A percentile compares a stretch with the other conserved stretches of the same genome.
Conservation (phyloP, 768 basidiomycete species). For the Phaeotremella skinneri region DNA sequence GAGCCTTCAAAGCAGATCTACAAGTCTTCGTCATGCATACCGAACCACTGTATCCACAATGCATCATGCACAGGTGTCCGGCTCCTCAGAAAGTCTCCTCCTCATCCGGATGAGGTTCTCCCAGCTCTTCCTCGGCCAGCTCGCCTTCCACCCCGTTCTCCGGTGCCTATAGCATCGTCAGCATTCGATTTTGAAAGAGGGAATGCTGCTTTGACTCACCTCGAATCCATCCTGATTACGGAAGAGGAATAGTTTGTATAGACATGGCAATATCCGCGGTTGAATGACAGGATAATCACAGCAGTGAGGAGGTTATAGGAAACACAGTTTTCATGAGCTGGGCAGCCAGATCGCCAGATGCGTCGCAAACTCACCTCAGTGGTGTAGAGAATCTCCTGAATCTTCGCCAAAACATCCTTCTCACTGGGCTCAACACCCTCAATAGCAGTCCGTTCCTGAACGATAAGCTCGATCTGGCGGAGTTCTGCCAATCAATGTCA, state of each 20-base stretch:
- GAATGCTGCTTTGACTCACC: not conserved
- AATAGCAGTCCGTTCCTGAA: constrained; percentile 71
- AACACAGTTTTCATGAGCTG: not conserved
- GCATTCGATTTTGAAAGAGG: not conserved
- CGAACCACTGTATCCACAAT: too few species aligned
- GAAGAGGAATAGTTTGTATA: not conserved
- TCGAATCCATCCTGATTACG: constrained; percentile 16
- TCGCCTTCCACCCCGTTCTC: constrained; percentile 22
- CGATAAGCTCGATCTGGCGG: constrained; percentile 91
- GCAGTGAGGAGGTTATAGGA: not conserved
- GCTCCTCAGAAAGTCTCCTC: constrained; percentile 46
- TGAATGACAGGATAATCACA: not conserved
- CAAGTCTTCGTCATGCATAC: too few species aligned
- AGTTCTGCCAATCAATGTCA: constrained; percentile 67
- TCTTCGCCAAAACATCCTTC: constrained; percentile 61
- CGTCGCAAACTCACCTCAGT: constrained; percentile 68
- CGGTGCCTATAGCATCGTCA: constrained; percentile 18
- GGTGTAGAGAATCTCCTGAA: constrained; percentile 89
- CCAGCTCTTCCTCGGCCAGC: constrained; percentile 13
- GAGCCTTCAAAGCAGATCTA: too few species aligned
- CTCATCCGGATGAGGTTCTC: constrained; percentile 27
- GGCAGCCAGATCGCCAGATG: not conserved
- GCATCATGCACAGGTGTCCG: too few species aligned
- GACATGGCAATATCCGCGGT: not conserved
- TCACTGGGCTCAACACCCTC: constrained; percentile 57